Evolutionary conservation across 108 stramenopile genomes (phyloP).

Genomic region (Bacterosira constricta): DNA sequence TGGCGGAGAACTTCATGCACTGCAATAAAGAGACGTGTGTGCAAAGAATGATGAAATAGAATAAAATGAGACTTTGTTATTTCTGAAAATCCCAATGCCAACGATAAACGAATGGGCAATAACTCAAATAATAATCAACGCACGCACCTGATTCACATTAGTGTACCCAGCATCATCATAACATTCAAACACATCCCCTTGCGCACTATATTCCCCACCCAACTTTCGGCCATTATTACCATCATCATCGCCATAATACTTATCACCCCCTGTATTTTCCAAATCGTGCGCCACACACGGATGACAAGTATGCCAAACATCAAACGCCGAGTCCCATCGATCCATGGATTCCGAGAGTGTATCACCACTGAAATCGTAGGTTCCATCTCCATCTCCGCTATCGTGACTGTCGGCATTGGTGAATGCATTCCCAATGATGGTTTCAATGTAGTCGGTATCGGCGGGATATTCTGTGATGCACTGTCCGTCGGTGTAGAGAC

Average conservation of each 20-base stretch:
- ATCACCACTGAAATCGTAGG: conserved; percentile 10
- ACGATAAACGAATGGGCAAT: too few species aligned
- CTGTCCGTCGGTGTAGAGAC: conserved; percentile 57
- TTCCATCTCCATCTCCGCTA: conserved; percentile 8
- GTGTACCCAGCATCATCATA: conserved; percentile 53
- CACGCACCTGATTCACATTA: conserved; percentile 69
- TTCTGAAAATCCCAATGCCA: too few species aligned
- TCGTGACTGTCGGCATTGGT: conserved; percentile 25
- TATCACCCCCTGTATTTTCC: conserved; percentile 35
- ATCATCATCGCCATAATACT: conserved; percentile 20
- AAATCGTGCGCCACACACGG: conserved; percentile 67
- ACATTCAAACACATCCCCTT: conserved; percentile 34
- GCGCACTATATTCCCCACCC: conserved; percentile 14
- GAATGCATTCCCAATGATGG: conserved; percentile 51
- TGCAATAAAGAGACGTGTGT: too few species aligned
- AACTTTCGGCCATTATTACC: conserved; percentile 16
- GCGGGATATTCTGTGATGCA: conserved; percentile 53
- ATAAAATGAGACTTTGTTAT: too few species aligned
- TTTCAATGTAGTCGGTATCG: conserved; percentile 30
- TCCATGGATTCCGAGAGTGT: conserved; percentile 37
- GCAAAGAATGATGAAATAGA: too few species aligned
- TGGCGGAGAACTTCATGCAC: conserved; percentile 77
- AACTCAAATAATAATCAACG: too few species aligned
- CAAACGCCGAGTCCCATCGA: conserved; percentile 53
- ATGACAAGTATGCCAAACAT: conserved; percentile 52